Percentiles rank a stretch among this genome's conserved stretches.
Evolutionary conservation across 306 rosid genomes (phyloP).

Genomic region (Dryas octopetala): DNA sequence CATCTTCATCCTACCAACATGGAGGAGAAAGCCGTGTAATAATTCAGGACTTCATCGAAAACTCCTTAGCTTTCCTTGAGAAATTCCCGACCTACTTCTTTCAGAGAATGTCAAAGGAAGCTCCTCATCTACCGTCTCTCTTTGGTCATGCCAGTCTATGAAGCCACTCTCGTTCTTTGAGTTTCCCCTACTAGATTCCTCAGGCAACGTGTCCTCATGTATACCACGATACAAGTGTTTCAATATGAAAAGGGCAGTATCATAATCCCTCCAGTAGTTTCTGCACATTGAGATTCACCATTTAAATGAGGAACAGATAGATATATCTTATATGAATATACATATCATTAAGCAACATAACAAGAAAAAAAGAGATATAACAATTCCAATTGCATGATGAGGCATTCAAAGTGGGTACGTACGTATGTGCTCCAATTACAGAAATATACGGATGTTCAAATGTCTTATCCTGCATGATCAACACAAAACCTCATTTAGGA

Average conservation of each 20-base stretch:
- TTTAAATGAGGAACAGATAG: background rate
- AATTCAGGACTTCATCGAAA: slow-evolving; percentile 17
- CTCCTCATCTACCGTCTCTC: slow-evolving; percentile 64
- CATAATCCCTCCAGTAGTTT: slow-evolving; percentile 95
- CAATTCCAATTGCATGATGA: background rate
- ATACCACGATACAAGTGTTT: slow-evolving; percentile 69
- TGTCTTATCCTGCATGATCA: slow-evolving; percentile 83
- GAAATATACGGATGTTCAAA: slow-evolving; percentile 86
- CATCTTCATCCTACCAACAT: slow-evolving; percentile 17
- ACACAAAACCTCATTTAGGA: slow-evolving; percentile 16
- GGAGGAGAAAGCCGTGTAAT: background rate
- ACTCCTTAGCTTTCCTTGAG: slow-evolving; percentile 55
- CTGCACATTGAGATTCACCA: slow-evolving; percentile 40
- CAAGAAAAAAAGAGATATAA: background rate
- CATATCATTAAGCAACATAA: background rate
- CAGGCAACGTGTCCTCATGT: slow-evolving; percentile 47
- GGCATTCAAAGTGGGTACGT: slow-evolving; percentile 21
- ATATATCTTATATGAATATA: background rate
- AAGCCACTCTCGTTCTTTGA: slow-evolving; percentile 33
- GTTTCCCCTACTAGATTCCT: slow-evolving; percentile 27
- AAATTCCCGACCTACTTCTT: slow-evolving; percentile 44
- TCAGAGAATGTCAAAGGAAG: slow-evolving; percentile 81
- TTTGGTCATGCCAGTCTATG: slow-evolving; percentile 45
- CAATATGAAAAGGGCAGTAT: slow-evolving; percentile 83
- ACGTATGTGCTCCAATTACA: slow-evolving; percentile 95